Evolutionary conservation across 2,329 filamentous ascomycete genomes (phyloP), one percentile per base, ranked within the genome.

Genomic region (Neospermospora avenae): DNA sequence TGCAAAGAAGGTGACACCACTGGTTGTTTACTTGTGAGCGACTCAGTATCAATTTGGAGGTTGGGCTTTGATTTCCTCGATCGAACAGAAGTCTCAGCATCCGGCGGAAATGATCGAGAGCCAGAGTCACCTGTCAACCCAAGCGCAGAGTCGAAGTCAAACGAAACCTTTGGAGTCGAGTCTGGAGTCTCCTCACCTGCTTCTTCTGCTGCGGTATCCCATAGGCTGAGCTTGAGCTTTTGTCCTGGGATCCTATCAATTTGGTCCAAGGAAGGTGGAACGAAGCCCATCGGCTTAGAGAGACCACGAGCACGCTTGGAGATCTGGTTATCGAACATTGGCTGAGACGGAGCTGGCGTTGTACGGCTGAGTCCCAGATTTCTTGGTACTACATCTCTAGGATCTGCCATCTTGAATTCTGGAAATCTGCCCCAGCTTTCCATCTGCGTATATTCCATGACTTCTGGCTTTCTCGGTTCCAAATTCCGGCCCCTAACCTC

Each of bases 61-160:
- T n/a, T 49, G 10, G 45, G 45, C 25, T 49, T 49, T 34, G 45
- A 5, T 18, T 31, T 18, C 25, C 34, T 49, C 5, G 45, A 25
- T 7, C 25, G 25, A 49, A n/a, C 25, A 49, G 24, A 18, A 34
- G 45, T 18, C 24, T 34, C 24, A 20, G 31, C 24, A 49, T 49
- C 45, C 18, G 45, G 13, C 25, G 45, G 34, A 25, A 49, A 28
- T 34, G 46, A 35, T 22, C 28, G 46, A 22, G 25, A 28, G 46
- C 28, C 25, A 51, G 18, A 37, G 22, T n/a, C 34, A 28, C 34
- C 35, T n/a, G 28, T 18, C n/a, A 51, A 22, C 5, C 46, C 46
- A 51, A 51, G 46, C 22, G 16, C 46, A 51, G 46, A 28, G 28
- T 51, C 46, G n/a, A 51, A 51, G 14, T 51, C 46, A 10, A 51